Evolutionary conservation across 768 basidiomycete species (phyloP), one percentile per base, ranked within the genome.

Genomic region (Exsudoporus frostii): DNA sequence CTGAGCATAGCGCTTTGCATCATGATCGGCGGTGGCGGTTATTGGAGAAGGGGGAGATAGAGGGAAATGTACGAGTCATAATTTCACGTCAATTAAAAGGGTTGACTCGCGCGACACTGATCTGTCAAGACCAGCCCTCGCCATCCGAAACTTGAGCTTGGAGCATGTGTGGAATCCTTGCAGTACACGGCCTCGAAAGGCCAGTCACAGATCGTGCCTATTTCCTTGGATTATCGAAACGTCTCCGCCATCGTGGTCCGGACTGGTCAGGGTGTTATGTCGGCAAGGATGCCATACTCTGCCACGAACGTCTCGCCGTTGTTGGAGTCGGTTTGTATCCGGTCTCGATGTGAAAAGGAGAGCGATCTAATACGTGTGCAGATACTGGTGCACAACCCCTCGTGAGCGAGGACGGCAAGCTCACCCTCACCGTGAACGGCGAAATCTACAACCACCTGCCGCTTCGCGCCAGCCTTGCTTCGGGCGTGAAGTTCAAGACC

Each of bases 231-330:
- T 80, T 90, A 62, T 93, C 93, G 11, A 97, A 93, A 74, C 85
- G 84, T 57, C 85, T 92, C 55, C 82, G 96, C 47, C 95, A 97
- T 68, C 86, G 95, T 57, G 97, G 97, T 14, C 97, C 97, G 11
- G 97, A 99, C 73, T 99, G 97, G 97, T 94, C 92, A 14, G 97
- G 97, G 27, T 96, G 92, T 73, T 88, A 84, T 71, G 89, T 94
- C 57, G 90, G 90, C 41, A 83, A 85, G 69, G 79, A 86, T 47
- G 79, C 81, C 38, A 81, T 97, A 53, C 83, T 99, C 57, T 90
- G 90, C 32, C 97, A 99, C 62, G 97, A 99, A 69, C 88, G 97
- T 50, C 82, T 99, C 49, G 97, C 97, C 36, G 90, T 99, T 71
- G 97, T 98, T 52, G 97, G 97, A 64, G 92, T 99, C 58, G 96